Conservation (phyloP, 1,284 basidiomycete genomes). For the Phenoliferia sp. region DNA sequence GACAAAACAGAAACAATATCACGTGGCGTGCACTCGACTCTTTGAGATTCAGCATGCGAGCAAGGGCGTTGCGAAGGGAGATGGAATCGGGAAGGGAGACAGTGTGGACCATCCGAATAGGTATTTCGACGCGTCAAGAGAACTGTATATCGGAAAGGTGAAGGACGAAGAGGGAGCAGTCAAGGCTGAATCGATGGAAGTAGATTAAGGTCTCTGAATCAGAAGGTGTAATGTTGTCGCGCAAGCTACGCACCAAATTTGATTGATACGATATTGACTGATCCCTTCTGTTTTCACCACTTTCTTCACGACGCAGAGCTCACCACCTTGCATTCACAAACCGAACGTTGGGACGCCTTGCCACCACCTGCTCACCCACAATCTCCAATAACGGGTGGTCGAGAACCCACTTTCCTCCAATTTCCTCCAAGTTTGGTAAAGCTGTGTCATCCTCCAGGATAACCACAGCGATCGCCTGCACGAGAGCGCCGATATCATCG, state of each 20-base stretch:
- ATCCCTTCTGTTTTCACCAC: too few species aligned
- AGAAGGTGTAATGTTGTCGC: background rate
- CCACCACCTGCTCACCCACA: too few species aligned
- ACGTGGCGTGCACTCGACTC: slow-evolving; percentile 93
- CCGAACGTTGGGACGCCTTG: too few species aligned
- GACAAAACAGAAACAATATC: slow-evolving; percentile 80
- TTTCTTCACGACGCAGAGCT: background rate
- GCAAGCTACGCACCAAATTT: too few species aligned
- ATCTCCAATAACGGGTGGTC: too few species aligned
- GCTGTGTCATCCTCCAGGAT: background rate
- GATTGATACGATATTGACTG: too few species aligned
- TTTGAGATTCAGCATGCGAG: slow-evolving; percentile 86
- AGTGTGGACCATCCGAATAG: slow-evolving; percentile 93
- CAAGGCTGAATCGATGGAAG: slow-evolving; percentile 8
- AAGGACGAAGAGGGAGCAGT: slow-evolving; percentile 5
- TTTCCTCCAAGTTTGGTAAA: background rate
- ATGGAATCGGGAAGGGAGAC: slow-evolving; percentile 81
- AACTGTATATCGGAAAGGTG: slow-evolving; percentile 8
- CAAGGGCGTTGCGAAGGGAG: slow-evolving; percentile 75
- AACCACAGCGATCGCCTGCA: background rate
- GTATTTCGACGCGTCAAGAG: slow-evolving; percentile 46
- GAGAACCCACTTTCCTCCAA: background rate
- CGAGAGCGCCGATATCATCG: background rate
- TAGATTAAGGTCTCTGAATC: background rate
- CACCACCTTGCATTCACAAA: too few species aligned